Evolutionary conservation across 176 grass and related monocot genomes (phyloP).

Genomic region (Echinochloa phyllopogon): DNA sequence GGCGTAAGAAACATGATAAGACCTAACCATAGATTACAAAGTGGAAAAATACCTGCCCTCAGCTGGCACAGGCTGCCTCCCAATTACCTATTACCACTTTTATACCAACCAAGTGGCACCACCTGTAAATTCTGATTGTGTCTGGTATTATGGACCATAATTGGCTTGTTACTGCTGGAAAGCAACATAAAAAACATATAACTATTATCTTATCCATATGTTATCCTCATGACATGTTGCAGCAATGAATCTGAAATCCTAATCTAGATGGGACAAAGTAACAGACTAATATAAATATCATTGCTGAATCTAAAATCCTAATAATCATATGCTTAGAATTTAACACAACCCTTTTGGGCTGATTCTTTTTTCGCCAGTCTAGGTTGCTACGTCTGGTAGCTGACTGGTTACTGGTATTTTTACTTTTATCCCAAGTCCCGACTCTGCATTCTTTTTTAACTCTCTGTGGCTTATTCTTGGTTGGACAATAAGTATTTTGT

Average conservation of each 20-base stretch:
- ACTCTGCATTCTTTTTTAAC: neutral
- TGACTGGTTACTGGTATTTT: neutral
- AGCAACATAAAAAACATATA: neutral
- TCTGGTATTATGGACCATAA: neutral
- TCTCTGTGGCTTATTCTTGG: neutral
- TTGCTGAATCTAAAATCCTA: neutral
- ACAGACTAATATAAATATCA: neutral
- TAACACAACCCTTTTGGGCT: neutral
- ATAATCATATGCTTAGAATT: neutral
- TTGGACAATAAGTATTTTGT: slow-evolving; percentile 3
- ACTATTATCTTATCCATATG: neutral
- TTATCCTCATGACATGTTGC: neutral
- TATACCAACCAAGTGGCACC: neutral
- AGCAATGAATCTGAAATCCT: neutral
- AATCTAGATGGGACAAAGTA: neutral
- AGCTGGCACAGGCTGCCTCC: neutral
- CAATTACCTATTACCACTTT: neutral
- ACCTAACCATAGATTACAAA: neutral
- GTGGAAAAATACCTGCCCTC: neutral
- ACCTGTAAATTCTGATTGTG: neutral
- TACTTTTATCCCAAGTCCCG: neutral
- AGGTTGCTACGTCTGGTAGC: neutral
- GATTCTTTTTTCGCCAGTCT: neutral
- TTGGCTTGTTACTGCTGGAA: neutral
- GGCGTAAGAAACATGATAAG: neutral